A percentile compares a stretch with the other conserved stretches of the same genome.
Evolutionary conservation across 495 filamentous ascomycete genomes (phyloP).

Genomic region (Neurospora sp.): DNA sequence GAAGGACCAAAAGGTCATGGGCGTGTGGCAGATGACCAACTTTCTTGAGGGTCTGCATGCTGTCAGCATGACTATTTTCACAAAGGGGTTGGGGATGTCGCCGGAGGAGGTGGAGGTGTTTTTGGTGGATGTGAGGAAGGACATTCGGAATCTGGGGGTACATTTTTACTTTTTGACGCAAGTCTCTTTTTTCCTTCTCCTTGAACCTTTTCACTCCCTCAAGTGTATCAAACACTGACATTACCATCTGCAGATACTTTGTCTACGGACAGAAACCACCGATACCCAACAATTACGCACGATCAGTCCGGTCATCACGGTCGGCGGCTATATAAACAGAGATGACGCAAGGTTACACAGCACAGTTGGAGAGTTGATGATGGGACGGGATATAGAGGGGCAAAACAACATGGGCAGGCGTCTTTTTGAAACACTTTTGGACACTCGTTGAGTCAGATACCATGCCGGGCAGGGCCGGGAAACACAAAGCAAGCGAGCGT

Average conservation of each 20-base stretch:
- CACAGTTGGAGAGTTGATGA: background rate
- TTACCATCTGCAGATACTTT: background rate
- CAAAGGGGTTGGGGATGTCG: slow-evolving; percentile 39
- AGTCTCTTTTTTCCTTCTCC: slow-evolving; percentile 8
- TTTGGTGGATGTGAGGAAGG: slow-evolving; percentile 44
- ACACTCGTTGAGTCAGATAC: background rate
- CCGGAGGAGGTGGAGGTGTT: slow-evolving; percentile 40
- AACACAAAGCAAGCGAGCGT: background rate
- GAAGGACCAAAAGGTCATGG: slow-evolving; percentile 35
- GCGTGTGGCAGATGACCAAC: slow-evolving; percentile 30
- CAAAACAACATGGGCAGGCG: background rate
- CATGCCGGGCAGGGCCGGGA: background rate
- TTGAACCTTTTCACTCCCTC: background rate
- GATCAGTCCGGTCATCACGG: background rate
- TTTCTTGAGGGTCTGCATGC: slow-evolving; percentile 34
- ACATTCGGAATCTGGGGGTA: slow-evolving; percentile 38
- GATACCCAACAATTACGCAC: background rate
- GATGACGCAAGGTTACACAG: background rate
- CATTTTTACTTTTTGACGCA: slow-evolving; percentile 40
- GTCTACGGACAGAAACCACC: slow-evolving; percentile 6
- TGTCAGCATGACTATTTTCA: slow-evolving; percentile 43
- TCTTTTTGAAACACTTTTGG: background rate
- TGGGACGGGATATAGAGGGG: background rate
- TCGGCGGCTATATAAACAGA: background rate
- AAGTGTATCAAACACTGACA: background rate